Evolutionary conservation across 1,139 yeast genomes (phyloP).

Genomic region (Dujonia santamariae): DNA sequence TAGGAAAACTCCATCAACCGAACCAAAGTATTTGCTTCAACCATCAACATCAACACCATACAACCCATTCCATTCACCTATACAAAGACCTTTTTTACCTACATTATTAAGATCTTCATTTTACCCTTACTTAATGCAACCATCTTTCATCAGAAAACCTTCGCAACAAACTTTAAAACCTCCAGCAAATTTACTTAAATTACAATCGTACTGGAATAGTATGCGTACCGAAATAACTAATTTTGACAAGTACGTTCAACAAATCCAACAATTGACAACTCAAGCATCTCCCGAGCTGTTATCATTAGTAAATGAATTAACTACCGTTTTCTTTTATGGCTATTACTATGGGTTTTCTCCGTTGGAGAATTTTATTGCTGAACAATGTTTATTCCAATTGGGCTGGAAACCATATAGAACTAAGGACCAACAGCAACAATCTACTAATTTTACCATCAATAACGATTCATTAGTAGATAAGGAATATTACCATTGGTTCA

Average conservation of each 20-base stretch:
- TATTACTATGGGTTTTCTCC: conserved; percentile 57
- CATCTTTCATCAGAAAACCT: conserved; percentile 3
- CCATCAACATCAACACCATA: conserved; percentile 9
- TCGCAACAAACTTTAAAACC: conserved; percentile 20
- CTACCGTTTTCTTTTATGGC: conserved; percentile 56
- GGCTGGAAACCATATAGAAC: conserved; percentile 45
- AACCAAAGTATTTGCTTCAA: conserved; percentile 10
- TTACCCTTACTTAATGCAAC: conserved; percentile 11
- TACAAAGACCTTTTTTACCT: conserved; percentile 41
- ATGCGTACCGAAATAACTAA: conserved; percentile 37
- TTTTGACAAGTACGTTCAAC: conserved; percentile 32
- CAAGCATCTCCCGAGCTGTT: conserved; percentile 15
- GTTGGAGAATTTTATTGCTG: conserved; percentile 46
- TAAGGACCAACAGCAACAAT: conserved; percentile 12
- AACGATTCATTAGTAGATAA: not conserved
- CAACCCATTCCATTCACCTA: conserved; percentile 26
- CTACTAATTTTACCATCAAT: conserved; percentile 1
- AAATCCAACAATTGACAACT: conserved; percentile 25
- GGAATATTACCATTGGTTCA: conserved; percentile 36
- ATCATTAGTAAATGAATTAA: conserved; percentile 30
- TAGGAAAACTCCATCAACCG: conserved; percentile 19
- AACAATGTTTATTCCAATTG: conserved; percentile 34
- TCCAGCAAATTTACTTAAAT: conserved; percentile 35
- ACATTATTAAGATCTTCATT: conserved; percentile 24
- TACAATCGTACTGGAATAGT: conserved; percentile 48